phyloP scores from a whole-genome alignment of 1,139 yeast species.

The Blastobotrys persicus region DNA sequence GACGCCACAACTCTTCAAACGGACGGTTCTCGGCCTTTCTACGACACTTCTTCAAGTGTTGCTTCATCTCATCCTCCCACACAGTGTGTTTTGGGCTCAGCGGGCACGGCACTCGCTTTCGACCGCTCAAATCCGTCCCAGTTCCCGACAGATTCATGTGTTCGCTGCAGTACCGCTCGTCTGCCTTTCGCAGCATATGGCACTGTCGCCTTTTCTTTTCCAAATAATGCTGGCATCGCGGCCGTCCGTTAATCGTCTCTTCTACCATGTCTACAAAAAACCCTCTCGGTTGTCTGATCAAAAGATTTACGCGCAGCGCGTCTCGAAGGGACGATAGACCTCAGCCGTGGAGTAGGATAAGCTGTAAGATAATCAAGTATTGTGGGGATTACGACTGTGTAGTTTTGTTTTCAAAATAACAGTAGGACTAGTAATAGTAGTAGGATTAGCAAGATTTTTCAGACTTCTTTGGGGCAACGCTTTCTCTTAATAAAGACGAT shows the following conservation, averaged over 20 bases:
- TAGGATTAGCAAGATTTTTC: too few relatives aligned
- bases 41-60: slow-evolving; percentile 65
- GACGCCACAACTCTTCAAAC: slow-evolving; percentile 46
- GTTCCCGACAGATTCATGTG: slow-evolving; percentile 43
- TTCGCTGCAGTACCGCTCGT: slow-evolving; percentile 58
- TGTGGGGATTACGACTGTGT: too few relatives aligned
- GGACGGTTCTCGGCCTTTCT: slow-evolving; percentile 33
- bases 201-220: slow-evolving; percentile 44
- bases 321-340: too few relatives aligned
- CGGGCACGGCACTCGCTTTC: slow-evolving; percentile 69
- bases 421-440: too few relatives aligned
- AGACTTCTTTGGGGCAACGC: too few relatives aligned
- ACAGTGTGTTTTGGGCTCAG: slow-evolving; percentile 71
- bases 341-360: too few relatives aligned
- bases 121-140: slow-evolving; percentile 23
- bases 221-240: slow-evolving; percentile 16
- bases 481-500: too few relatives aligned
- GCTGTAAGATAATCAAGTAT: too few relatives aligned
- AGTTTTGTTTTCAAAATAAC: too few relatives aligned
- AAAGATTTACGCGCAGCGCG: background rate
- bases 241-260: background rate
- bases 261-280: too few relatives aligned
- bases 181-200: slow-evolving; percentile 56
- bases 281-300: too few relatives aligned
- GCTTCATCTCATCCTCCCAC: slow-evolving; percentile 54